phyloP scores from a whole-genome alignment of 2,329 filamentous ascomycete genomes.

The Aspergillus sojae region DNA sequence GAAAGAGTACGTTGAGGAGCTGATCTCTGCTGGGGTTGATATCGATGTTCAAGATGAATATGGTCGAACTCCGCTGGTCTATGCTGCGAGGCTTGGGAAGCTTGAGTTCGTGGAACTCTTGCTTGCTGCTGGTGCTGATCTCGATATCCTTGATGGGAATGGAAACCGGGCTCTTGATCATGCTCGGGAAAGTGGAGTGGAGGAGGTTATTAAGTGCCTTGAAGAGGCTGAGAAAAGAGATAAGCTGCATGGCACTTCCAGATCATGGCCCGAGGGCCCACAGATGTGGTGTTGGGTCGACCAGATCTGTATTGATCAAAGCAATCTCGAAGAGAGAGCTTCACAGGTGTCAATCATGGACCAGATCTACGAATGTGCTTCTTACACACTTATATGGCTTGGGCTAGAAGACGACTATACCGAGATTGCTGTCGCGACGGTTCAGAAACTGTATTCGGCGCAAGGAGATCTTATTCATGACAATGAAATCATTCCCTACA shows the following conservation, averaged over 20 bases:
- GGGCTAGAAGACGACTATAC: background rate
- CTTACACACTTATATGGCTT: conserved; percentile 5
- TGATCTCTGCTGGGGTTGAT: conserved; percentile 2
- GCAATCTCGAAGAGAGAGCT: background rate
- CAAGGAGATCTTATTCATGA: background rate
- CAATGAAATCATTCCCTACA: conserved; percentile 1
- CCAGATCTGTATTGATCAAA: conserved; percentile 11
- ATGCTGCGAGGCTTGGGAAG: conserved; percentile 1
- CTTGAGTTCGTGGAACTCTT: conserved; percentile 4
- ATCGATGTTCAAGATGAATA: conserved; percentile 2
- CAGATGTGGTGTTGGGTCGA: conserved; percentile 12
- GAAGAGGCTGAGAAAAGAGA: background rate
- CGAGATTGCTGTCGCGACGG: background rate
- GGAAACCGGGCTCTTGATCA: background rate
- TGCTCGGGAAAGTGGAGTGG: background rate
- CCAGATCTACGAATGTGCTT: conserved; percentile 4
- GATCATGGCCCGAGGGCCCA: conserved; percentile 3
- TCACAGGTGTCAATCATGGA: conserved; percentile 9
- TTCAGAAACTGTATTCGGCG: background rate
- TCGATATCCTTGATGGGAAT: background rate
- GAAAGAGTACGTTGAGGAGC: background rate
- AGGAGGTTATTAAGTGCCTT: background rate
- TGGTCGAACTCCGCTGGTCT: conserved; percentile 2
- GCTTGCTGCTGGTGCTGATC: conserved; percentile 6
- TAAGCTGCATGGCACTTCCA: background rate